Conservation (phyloP, 768 basidiomycete species). For the Termitomyces sp. region DNA sequence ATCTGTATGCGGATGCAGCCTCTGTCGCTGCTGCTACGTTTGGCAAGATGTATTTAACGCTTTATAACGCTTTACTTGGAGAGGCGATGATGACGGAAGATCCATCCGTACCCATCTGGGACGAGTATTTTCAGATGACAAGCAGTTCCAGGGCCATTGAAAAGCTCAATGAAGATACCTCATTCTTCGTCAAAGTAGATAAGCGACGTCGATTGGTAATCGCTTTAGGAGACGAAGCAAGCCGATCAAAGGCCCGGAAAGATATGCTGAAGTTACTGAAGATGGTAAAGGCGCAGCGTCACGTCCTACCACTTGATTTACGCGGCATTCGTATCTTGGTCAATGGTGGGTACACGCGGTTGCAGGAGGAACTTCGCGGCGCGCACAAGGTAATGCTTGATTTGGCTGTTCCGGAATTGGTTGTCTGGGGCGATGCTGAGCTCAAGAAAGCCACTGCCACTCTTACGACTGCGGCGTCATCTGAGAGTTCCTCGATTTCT, state of each 20-base stretch:
- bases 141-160: conserved; percentile 34
- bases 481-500: not conserved
- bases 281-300: conserved; percentile 30
- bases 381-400: conserved; percentile 40
- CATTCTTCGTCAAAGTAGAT: conserved; percentile 36
- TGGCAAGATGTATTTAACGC: conserved; percentile 26
- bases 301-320: conserved; percentile 30
- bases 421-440: conserved; percentile 34
- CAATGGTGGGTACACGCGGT: conserved; percentile 27
- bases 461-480: not conserved
- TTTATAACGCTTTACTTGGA: conserved; percentile 37
- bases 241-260: conserved; percentile 26
- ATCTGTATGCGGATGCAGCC: conserved; percentile 28
- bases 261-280: conserved; percentile 31
- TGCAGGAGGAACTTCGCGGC: conserved; percentile 38
- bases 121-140: conserved; percentile 41
- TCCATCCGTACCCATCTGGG: conserved; percentile 33
- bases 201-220: conserved; percentile 30
- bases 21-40: conserved; percentile 27
- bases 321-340: conserved; percentile 32
- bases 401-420: conserved; percentile 32
- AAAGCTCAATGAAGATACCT: conserved; percentile 26
- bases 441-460: conserved; percentile 10
- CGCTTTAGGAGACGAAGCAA: conserved; percentile 31
- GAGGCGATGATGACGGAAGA: conserved; percentile 24